phyloP scores from a whole-genome alignment of 768 basidiomycete species.

The Sutorius australiensis region DNA sequence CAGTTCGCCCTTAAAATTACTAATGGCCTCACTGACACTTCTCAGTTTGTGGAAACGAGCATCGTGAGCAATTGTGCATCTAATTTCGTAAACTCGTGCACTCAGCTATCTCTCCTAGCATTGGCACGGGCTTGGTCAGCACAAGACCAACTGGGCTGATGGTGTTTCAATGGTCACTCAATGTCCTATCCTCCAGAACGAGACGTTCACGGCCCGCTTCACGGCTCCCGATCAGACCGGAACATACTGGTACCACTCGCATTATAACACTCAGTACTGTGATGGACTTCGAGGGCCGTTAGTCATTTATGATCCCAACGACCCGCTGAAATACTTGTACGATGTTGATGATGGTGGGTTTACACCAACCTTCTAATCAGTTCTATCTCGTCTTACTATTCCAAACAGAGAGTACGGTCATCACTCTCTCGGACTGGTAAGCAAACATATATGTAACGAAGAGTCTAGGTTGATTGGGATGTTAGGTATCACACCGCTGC shows the following conservation, averaged over 20 bases:
- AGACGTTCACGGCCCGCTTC: constrained; percentile 38
- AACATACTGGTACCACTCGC: constrained; percentile 49
- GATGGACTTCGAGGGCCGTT: constrained; percentile 42
- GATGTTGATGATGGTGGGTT: constrained; percentile 44
- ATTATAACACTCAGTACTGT: constrained; percentile 36
- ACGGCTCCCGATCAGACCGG: constrained; percentile 32
- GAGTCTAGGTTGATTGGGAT: constrained; percentile 7
- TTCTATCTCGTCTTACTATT: background rate
- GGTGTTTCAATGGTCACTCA: constrained; percentile 40
- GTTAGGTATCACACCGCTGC: constrained; percentile 37
- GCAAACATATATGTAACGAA: background rate
- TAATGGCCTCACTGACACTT: constrained; percentile 41
- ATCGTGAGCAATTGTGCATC: constrained; percentile 18
- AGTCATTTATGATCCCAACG: constrained; percentile 43
- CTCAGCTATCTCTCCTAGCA: constrained; percentile 25
- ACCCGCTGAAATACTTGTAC: constrained; percentile 39
- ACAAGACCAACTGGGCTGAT: constrained; percentile 31
- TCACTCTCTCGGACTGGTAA: constrained; percentile 50
- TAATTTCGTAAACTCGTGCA: background rate
- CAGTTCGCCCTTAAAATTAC: constrained; percentile 40
- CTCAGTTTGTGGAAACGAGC: constrained; percentile 49
- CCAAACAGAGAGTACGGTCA: constrained; percentile 36
- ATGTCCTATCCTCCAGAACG: constrained; percentile 37
- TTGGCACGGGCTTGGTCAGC: constrained; percentile 33
- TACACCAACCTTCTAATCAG: background rate